These are phyloP conservation scores for Ilex asprella DNA, from an alignment of 257 asterid species.

Conservation along the genomic window DNA sequence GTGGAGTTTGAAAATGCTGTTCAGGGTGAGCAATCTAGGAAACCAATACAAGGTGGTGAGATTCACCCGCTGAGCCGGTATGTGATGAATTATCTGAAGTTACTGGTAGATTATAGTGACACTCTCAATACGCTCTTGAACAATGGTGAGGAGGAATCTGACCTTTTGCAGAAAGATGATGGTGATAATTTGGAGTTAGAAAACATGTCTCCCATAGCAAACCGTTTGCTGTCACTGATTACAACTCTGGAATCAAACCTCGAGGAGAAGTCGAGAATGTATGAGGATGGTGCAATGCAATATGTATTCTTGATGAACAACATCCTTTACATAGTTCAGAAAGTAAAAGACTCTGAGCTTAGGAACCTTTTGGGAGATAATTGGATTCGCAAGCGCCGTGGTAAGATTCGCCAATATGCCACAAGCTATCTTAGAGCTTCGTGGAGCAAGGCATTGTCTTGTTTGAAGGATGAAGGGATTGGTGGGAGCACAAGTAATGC, in stretches of 20 bases:
- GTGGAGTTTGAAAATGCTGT: conserved; percentile 92
- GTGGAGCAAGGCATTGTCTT: conserved; percentile 72
- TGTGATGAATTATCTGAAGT: conserved; percentile 84
- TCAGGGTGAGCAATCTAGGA: conserved; percentile 75
- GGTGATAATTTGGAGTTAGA: conserved; percentile 41
- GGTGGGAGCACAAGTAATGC: conserved; percentile 74
- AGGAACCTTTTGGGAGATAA: conserved; percentile 74
- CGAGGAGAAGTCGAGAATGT: conserved; percentile 77
- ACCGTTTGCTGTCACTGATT: conserved; percentile 51
- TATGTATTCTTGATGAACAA: conserved; percentile 87
- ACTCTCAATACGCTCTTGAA: conserved; percentile 64
- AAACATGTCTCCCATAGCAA: conserved; percentile 47
- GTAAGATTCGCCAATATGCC: conserved; percentile 74
- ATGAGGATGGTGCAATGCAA: conserved; percentile 78
- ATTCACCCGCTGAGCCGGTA: conserved; percentile 86
- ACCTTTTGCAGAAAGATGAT: conserved; percentile 12
- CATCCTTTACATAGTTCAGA: conserved; percentile 76
- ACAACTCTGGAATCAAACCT: conserved; percentile 70
- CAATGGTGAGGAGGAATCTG: conserved; percentile 31
- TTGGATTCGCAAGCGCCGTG: conserved; percentile 72
- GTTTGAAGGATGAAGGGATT: conserved; percentile 82
- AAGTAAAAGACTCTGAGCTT: conserved; percentile 85
- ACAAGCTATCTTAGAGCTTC: conserved; percentile 91
- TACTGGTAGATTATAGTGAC: conserved; percentile 76
- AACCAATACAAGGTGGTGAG: conserved; percentile 69